Base-by-base conservation (phyloP, 305 asterid species). In the Salvia sclarea region DNA sequence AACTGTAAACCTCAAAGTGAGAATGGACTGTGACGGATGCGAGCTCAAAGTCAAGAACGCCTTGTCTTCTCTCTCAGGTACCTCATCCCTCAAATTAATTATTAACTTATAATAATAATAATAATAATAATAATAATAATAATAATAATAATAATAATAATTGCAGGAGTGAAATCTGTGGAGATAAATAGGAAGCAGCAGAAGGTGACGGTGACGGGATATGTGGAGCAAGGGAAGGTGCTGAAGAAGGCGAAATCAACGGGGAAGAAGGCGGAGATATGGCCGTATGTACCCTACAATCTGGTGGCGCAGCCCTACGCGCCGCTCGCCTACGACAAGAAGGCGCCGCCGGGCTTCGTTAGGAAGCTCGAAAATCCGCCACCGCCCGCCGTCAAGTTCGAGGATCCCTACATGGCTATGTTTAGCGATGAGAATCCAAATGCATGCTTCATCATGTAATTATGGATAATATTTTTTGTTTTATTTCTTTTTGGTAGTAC, bases 11-110 rank as follows among this genome's bases (percentile, higher is more conserved):
- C 96, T 90, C 81, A 90, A 90, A 71, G 85, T 90, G 41, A 86
- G 90, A 76, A 90, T 90, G 96, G 96, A 90, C 38, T 90, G 97
- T 79, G 97, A 88, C 76, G 97, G 97, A 43, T 90, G 97, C 67
- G 96, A 90, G 64, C 92, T 86, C 55, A 88, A 86, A 82, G 88
- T 90, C 87, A 84, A 90, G 84, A 90, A 86, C 9, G 77, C 92
- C 41, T 44, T 90, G 64, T 88, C 94, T 70, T 84, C 92, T 53
- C 61, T 88, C 72, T 82, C 74, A 18, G 95, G 95, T 88, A 79
- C n/a, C n/a, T n/a, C n/a, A n/a, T n/a, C n/a, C n/a, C n/a, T n/a
- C n/a, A n/a, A n/a, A n/a, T n/a, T n/a, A n/a, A n/a, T n/a, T n/a
- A n/a, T n/a, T n/a, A n/a, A n/a, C n/a, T n/a, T n/a, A n/a, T n/a